Evolutionary conservation across 805 yeast genomes (phyloP).

Genomic region (Candida manassasensis): DNA sequence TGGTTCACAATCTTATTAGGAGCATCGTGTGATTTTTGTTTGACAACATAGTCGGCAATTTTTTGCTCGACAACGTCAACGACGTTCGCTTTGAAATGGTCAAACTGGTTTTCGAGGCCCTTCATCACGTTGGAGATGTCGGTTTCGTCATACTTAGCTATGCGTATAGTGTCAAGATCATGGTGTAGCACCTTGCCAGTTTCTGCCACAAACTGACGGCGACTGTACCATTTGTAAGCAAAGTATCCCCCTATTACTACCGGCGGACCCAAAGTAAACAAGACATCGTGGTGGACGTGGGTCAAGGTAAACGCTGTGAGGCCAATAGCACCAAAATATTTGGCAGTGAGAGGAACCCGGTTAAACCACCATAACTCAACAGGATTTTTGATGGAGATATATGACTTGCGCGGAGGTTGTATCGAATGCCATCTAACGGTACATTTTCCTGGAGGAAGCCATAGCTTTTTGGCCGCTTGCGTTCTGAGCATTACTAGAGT

Average conservation of each 20-base stretch:
- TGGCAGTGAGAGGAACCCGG: constrained; percentile 20
- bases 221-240: constrained; percentile 12
- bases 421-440: constrained; percentile 7
- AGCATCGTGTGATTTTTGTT: constrained; percentile 7
- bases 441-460: background rate
- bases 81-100: constrained; percentile 27
- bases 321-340: constrained; percentile 24
- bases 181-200: constrained; percentile 10
- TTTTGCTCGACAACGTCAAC: constrained; percentile 19
- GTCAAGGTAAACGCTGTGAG: constrained; percentile 24
- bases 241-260: constrained; percentile 24
- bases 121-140: constrained; percentile 23
- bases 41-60: constrained; percentile 24
- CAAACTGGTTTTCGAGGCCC: constrained; percentile 37
- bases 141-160: constrained; percentile 31
- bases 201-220: constrained; percentile 12
- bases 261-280: constrained; percentile 37
- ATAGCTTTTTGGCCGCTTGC: background rate
- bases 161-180: constrained; percentile 11
- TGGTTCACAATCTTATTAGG: constrained; percentile 4
- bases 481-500: background rate
- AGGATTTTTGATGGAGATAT: constrained; percentile 20
- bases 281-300: constrained; percentile 32
- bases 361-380: constrained; percentile 22
- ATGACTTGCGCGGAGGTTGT: constrained; percentile 32